These are phyloP conservation scores for Cryptosporidium meleagridis DNA, from an alignment of 169 alveolate genomes.

Conservation along the genomic window DNA sequence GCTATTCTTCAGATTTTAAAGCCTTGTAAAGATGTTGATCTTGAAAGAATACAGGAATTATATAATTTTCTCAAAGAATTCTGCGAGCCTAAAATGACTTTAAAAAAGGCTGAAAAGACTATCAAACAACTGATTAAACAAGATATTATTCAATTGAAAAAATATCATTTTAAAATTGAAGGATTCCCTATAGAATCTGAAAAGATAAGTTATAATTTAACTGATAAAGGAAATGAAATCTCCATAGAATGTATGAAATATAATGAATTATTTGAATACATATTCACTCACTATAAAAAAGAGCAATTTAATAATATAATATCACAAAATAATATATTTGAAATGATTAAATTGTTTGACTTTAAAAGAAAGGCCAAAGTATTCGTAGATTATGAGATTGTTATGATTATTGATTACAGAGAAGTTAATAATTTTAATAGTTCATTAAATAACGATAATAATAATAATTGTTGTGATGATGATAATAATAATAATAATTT, in stretches of 20 bases:
- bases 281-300: background rate
- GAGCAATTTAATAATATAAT: background rate
- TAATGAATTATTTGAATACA: background rate
- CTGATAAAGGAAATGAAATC: constrained; percentile 16
- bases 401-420: constrained; percentile 68
- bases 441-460: background rate
- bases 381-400: constrained; percentile 47
- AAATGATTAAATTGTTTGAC: background rate
- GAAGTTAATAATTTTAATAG: constrained; percentile 27
- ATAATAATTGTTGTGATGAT: background rate
- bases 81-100: constrained; percentile 7
- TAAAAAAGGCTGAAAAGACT: constrained; percentile 42
- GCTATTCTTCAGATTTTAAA: constrained; percentile 6
- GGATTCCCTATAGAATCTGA: constrained; percentile 64
- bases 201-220: background rate
- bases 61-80: background rate
- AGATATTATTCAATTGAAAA: background rate
- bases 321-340: background rate
- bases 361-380: constrained; percentile 11
- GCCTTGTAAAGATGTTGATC: background rate
- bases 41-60: constrained; percentile 3
- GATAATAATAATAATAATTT: background rate
- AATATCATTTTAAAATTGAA: background rate
- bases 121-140: constrained; percentile 16
- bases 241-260: constrained; percentile 21